Evolutionary conservation across 306 rosid genomes (phyloP).

Genomic region (Glycyrrhiza uralensis): DNA sequence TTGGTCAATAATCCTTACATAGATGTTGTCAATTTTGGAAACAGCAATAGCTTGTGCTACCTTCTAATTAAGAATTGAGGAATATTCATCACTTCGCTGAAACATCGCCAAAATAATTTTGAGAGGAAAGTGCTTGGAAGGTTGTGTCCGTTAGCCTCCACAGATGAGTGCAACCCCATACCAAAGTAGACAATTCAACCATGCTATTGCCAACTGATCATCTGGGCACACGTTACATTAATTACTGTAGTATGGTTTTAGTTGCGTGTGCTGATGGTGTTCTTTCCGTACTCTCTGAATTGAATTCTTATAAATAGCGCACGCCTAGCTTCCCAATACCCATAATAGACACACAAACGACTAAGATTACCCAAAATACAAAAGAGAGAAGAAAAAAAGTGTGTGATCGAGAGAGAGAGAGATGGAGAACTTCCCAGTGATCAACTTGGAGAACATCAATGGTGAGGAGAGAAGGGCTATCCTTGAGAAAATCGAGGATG

Average conservation of each 20-base stretch:
- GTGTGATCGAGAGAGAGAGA: too few relatives aligned
- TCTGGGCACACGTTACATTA: background rate
- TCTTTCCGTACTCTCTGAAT: background rate
- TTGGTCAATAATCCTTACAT: too few relatives aligned
- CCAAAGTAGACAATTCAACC: conserved; percentile 12
- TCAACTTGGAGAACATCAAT: conserved; percentile 58
- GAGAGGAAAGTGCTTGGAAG: background rate
- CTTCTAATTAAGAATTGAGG: too few relatives aligned
- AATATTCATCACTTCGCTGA: too few relatives aligned
- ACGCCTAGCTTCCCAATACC: background rate
- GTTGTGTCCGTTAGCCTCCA: background rate
- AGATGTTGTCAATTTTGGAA: too few relatives aligned
- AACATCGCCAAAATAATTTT: too few relatives aligned
- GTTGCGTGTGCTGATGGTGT: too few relatives aligned
- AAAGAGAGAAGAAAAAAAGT: background rate
- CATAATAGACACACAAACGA: background rate
- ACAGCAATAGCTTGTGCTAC: too few relatives aligned
- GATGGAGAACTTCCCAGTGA: conserved; percentile 68
- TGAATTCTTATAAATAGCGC: conserved; percentile 25
- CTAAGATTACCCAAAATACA: background rate
- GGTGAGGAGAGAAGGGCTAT: conserved; percentile 43
- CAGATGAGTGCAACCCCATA: background rate
- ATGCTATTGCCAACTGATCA: background rate
- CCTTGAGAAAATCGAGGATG: conserved; percentile 53
- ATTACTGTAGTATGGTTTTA: too few relatives aligned